These are phyloP conservation scores for Fusarium bactridioides DNA, from an alignment of 2,329 filamentous ascomycete genomes.

Conservation along the genomic window DNA sequence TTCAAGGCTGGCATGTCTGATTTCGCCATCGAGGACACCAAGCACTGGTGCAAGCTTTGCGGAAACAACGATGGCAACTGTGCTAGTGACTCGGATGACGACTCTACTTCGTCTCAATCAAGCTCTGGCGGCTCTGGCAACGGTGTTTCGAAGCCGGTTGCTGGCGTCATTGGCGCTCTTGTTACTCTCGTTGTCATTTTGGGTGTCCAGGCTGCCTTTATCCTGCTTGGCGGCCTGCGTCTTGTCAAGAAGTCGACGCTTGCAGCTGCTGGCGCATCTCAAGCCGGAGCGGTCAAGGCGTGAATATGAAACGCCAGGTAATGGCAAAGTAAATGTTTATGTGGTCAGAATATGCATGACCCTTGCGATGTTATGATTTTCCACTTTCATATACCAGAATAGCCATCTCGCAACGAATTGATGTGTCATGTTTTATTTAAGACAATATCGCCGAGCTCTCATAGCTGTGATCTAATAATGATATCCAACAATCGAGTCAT, in stretches of 20 bases:
- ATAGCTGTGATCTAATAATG: not conserved
- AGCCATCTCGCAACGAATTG: not conserved
- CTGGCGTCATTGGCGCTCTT: slow-evolving; percentile 82
- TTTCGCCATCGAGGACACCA: slow-evolving; percentile 71
- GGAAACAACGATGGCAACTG: slow-evolving; percentile 76
- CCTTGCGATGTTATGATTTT: slow-evolving; percentile 2
- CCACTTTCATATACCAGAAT: slow-evolving; percentile 1
- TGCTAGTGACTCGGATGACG: slow-evolving; percentile 48
- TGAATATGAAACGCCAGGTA: not conserved
- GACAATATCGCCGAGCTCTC: not conserved
- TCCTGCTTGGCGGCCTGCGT: slow-evolving; percentile 54
- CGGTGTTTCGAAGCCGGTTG: slow-evolving; percentile 73
- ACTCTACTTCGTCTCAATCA: slow-evolving; percentile 28
- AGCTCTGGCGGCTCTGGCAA: slow-evolving; percentile 36
- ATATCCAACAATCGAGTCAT: not conserved
- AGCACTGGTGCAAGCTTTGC: slow-evolving; percentile 78
- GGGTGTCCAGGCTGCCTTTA: slow-evolving; percentile 53
- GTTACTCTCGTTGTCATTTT: slow-evolving; percentile 63
- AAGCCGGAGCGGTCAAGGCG: slow-evolving; percentile 33
- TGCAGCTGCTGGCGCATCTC: slow-evolving; percentile 7
- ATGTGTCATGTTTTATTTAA: not conserved
- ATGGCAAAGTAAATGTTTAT: not conserved
- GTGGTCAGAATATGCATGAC: not conserved
- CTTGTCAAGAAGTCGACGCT: slow-evolving; percentile 58
- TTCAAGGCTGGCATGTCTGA: slow-evolving; percentile 71